phyloP scores from a whole-genome alignment of 1,139 yeast genomes.

The Suhomyces terraborum region DNA sequence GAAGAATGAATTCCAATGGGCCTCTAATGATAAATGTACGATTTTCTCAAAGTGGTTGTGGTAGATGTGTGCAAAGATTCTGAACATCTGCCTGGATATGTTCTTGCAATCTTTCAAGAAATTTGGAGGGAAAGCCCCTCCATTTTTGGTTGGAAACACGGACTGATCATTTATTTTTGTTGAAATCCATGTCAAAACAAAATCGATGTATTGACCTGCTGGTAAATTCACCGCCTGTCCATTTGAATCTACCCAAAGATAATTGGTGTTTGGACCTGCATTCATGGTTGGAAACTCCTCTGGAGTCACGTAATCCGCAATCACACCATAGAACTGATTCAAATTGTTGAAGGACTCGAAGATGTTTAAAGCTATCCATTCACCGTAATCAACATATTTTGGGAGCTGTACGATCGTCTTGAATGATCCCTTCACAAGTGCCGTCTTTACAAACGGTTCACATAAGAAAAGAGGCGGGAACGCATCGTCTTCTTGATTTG shows the following conservation, averaged over 20 bases:
- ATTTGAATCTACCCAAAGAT: conserved; percentile 83
- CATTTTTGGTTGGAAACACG: conserved; percentile 88
- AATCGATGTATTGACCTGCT: conserved; percentile 90
- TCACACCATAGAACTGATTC: conserved; percentile 84
- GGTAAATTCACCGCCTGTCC: conserved; percentile 83
- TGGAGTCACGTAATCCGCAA: conserved; percentile 86
- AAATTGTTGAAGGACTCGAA: conserved; percentile 87
- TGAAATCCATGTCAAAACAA: conserved; percentile 88
- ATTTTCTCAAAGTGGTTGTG: conserved; percentile 92
- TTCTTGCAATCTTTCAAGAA: conserved; percentile 82
- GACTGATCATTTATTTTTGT: conserved; percentile 86
- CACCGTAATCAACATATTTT: conserved; percentile 89
- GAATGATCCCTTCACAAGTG: conserved; percentile 95
- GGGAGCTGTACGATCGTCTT: conserved; percentile 95
- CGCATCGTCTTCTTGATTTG: conserved; percentile 7
- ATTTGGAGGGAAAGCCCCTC: conserved; percentile 90
- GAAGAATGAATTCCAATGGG: conserved; percentile 97
- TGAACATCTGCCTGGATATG: conserved; percentile 87
- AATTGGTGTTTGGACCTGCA: conserved; percentile 91
- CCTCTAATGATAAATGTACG: conserved; percentile 86
- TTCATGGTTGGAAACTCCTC: conserved; percentile 92
- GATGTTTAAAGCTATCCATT: conserved; percentile 92
- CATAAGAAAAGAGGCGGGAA: conserved; percentile 65
- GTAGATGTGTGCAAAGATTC: conserved; percentile 95
- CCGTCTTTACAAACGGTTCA: conserved; percentile 92